A percentile compares a stretch with the other conserved stretches of the same genome.
Evolutionary conservation across 2,329 filamentous ascomycete genomes (phyloP).

Genomic region (Grosmannia serpens): DNA sequence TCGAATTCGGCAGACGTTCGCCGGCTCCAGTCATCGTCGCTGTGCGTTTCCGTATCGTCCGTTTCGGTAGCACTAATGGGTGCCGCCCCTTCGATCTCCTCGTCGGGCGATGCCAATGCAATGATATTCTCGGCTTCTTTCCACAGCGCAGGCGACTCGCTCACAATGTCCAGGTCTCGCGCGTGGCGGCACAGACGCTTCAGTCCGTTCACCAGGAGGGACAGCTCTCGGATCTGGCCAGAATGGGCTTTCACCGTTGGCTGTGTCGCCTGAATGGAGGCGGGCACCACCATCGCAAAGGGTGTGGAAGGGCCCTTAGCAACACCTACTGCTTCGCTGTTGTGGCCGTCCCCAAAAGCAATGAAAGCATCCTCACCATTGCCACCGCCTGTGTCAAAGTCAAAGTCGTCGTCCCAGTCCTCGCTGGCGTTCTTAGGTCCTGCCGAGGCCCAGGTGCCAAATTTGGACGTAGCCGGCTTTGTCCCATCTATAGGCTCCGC

Average conservation of each 20-base stretch:
- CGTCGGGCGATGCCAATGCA: constrained; percentile 62
- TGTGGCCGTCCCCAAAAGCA: not conserved
- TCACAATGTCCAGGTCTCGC: constrained; percentile 51
- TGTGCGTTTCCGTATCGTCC: constrained; percentile 29
- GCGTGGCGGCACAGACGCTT: constrained; percentile 66
- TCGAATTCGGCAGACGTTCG: constrained; percentile 26
- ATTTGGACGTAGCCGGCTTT: constrained; percentile 52
- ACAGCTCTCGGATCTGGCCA: constrained; percentile 71
- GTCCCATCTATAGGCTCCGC: constrained; percentile 48
- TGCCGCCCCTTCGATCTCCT: constrained; percentile 27
- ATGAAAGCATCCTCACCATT: constrained; percentile 6
- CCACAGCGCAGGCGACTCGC: constrained; percentile 56
- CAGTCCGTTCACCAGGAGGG: constrained; percentile 69
- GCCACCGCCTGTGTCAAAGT: constrained; percentile 46
- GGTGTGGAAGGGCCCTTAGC: constrained; percentile 25
- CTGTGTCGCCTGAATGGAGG: constrained; percentile 70
- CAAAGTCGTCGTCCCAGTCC: constrained; percentile 85
- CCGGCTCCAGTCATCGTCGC: constrained; percentile 23
- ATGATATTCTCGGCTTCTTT: constrained; percentile 80
- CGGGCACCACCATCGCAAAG: constrained; percentile 58
- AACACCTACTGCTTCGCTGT: not conserved
- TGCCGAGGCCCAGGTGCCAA: constrained; percentile 69
- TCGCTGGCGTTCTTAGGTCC: constrained; percentile 71
- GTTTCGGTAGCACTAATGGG: constrained; percentile 11
- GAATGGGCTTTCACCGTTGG: constrained; percentile 74